Conservation (phyloP, 768 basidiomycete species). For the Postia placenta region DNA sequence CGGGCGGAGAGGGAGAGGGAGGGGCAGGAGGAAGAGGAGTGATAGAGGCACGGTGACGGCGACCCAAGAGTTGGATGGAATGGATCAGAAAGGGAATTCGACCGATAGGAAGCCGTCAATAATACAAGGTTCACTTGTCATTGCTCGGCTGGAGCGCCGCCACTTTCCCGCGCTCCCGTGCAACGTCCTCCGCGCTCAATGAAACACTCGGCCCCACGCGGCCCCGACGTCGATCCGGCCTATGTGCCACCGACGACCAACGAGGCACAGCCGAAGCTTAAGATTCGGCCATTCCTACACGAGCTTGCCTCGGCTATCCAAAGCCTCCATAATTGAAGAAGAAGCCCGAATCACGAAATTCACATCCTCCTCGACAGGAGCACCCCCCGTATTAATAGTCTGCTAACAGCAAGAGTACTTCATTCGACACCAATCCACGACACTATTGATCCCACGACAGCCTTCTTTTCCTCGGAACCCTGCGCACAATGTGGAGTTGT, state of each 20-base stretch:
- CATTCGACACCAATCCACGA: not conserved
- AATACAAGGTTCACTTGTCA: constrained; percentile 15
- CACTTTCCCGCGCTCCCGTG: too few species aligned
- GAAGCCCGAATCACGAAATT: not conserved
- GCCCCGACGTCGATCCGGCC: too few species aligned
- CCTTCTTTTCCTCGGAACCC: not conserved
- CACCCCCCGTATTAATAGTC: too few species aligned
- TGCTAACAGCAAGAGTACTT: not conserved
- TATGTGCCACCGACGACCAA: too few species aligned
- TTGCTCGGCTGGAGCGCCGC: not conserved
- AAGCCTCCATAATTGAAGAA: not conserved
- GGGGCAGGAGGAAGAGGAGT: constrained; percentile 4
- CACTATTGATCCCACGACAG: not conserved
- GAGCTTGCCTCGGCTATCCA: constrained; percentile 5
- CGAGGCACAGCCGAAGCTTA: too few species aligned
- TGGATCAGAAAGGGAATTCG: constrained; percentile 12
- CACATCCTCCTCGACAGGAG: not conserved
- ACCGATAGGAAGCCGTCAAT: constrained; percentile 19
- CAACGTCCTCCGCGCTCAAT: too few species aligned
- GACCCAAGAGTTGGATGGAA: constrained; percentile 2
- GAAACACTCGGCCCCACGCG: too few species aligned
- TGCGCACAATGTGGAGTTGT: not conserved
- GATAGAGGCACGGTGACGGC: not conserved
- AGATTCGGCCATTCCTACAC: too few species aligned
- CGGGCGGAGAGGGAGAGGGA: constrained; percentile 2